Evolutionary conservation across 1,139 yeast genomes (phyloP).

Genomic region (Tardiomyces digboiensis): DNA sequence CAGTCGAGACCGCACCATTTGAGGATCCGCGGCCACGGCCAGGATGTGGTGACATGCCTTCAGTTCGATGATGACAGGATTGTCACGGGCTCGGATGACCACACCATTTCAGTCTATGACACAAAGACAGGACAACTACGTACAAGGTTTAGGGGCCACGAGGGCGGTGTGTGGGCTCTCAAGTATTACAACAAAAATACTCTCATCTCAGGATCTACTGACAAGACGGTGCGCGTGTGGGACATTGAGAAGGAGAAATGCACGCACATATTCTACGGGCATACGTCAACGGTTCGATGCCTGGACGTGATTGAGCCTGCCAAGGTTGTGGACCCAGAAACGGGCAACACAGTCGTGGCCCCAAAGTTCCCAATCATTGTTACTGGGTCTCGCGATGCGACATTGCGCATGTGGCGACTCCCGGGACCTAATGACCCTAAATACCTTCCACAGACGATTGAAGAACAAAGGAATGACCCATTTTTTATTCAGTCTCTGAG

Average conservation of each 20-base stretch:
- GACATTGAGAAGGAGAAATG: slow-evolving; percentile 65
- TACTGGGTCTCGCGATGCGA: slow-evolving; percentile 86
- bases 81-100: slow-evolving; percentile 90
- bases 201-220: slow-evolving; percentile 85
- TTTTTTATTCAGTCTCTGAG: slow-evolving; percentile 63
- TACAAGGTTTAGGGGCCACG: slow-evolving; percentile 62
- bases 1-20: slow-evolving; percentile 57
- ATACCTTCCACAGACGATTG: slow-evolving; percentile 4
- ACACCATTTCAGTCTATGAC: slow-evolving; percentile 70
- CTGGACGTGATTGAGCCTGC: slow-evolving; percentile 72
- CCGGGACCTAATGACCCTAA: slow-evolving; percentile 46
- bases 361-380: slow-evolving; percentile 61
- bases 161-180: slow-evolving; percentile 98
- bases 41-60: slow-evolving; percentile 84
- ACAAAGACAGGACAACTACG: slow-evolving; percentile 58
- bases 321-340: slow-evolving; percentile 15
- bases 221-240: slow-evolving; percentile 88
- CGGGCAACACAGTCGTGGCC: slow-evolving; percentile 52
- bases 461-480: slow-evolving; percentile 38
- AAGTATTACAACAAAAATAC: slow-evolving; percentile 66
- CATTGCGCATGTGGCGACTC: slow-evolving; percentile 81
- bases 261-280: slow-evolving; percentile 84
- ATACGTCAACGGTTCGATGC: slow-evolving; percentile 88
- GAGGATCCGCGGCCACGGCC: slow-evolving; percentile 65
- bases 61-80: slow-evolving; percentile 90